A percentile compares a stretch with the other conserved stretches of the same genome.
These are phyloP conservation scores for Chaetomium cochliodes DNA, from an alignment of 495 filamentous ascomycete species.

Conservation along the genomic window DNA sequence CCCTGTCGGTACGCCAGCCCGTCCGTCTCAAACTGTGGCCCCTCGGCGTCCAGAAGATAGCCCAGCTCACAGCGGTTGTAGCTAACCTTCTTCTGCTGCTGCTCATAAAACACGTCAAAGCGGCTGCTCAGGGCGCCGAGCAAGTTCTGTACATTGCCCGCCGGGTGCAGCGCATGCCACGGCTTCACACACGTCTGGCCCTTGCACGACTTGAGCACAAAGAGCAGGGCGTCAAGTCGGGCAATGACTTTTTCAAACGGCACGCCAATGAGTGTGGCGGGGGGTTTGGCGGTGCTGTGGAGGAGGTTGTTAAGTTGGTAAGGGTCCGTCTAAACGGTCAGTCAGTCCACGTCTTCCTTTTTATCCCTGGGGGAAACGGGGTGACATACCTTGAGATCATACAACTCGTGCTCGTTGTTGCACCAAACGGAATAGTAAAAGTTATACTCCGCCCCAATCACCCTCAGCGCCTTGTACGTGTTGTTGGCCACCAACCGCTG, in stretches of 20 bases:
- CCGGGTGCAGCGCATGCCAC: conserved; percentile 59
- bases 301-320: conserved; percentile 62
- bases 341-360: not conserved
- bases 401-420: conserved; percentile 62
- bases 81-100: conserved; percentile 47
- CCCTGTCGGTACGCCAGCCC: conserved; percentile 33
- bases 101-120: conserved; percentile 59
- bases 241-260: conserved; percentile 45
- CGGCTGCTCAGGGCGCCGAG: conserved; percentile 46
- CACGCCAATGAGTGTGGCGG: conserved; percentile 44
- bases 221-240: conserved; percentile 59
- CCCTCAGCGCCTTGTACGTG: conserved; percentile 63
- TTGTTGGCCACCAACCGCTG: conserved; percentile 46
- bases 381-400: conserved; percentile 57
- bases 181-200: conserved; percentile 55
- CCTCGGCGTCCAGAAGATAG: conserved; percentile 61
- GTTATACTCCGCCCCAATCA: conserved; percentile 54
- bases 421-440: conserved; percentile 68
- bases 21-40: conserved; percentile 51
- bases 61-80: conserved; percentile 60
- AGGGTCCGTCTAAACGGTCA: conserved; percentile 51
- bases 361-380: too few relatives aligned
- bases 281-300: conserved; percentile 25
- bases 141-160: conserved; percentile 44
- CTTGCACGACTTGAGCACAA: conserved; percentile 66